Evolutionary conservation across 2,329 filamentous ascomycete genomes (phyloP).

Genomic region (Zymoseptoria ardabiliae): DNA sequence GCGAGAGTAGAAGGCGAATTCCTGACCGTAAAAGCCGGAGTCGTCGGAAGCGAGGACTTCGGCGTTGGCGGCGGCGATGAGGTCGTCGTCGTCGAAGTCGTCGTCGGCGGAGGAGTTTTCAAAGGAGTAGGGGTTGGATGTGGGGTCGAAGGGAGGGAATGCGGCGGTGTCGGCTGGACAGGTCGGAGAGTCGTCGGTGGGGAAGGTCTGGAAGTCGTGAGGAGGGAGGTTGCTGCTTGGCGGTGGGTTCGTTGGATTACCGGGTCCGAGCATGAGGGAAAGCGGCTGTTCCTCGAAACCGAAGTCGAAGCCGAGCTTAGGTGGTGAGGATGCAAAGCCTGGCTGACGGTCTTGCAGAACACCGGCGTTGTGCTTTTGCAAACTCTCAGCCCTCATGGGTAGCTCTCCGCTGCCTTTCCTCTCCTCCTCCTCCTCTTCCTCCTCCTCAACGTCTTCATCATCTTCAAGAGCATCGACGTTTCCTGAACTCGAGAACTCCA

Average conservation of each 20-base stretch:
- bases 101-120: constrained; percentile 38
- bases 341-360: constrained; percentile 10
- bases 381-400: neutral
- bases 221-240: neutral
- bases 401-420: neutral
- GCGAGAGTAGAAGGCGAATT: constrained; percentile 88
- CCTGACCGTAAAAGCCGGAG: constrained; percentile 90
- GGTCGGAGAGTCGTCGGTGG: neutral
- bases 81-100: constrained; percentile 64
- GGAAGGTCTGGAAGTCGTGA: neutral
- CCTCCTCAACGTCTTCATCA: neutral
- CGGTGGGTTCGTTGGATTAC: neutral
- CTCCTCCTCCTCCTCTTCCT: neutral
- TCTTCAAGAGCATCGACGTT: neutral
- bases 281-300: constrained; percentile 30
- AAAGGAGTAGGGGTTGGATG: constrained; percentile 33
- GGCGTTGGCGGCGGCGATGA: constrained; percentile 92
- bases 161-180: neutral
- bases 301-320: constrained; percentile 31
- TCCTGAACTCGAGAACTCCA: neutral
- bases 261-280: neutral
- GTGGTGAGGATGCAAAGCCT: constrained; percentile 14
- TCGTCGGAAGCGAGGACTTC: constrained; percentile 86
- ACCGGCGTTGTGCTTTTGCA: neutral
- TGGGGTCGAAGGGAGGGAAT: constrained; percentile 21